Percentiles rank a stretch among this genome's conserved stretches.
Conservation (phyloP, 2,329 filamentous ascomycete genomes). For the Calonectria honghensis region DNA sequence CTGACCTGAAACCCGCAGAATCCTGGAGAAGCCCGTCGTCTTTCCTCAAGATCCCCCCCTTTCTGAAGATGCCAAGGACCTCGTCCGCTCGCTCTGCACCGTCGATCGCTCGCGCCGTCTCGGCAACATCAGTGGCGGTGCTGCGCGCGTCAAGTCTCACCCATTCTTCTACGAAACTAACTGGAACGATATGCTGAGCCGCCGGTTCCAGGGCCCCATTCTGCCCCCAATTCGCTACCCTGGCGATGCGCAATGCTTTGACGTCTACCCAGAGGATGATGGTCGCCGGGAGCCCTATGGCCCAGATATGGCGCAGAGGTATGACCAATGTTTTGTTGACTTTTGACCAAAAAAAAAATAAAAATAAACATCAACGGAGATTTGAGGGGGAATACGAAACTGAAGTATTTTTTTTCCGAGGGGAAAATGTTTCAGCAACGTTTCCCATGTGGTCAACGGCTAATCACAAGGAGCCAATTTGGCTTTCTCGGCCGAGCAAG, state of each 20-base stretch:
- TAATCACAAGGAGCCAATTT: neutral
- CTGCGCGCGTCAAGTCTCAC: conserved; percentile 82
- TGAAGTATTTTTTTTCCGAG: neutral
- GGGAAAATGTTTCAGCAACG: conserved; percentile 12
- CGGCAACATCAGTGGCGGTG: conserved; percentile 86
- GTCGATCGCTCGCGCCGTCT: conserved; percentile 86
- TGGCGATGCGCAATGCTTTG: conserved; percentile 87
- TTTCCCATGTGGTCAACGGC: conserved; percentile 10
- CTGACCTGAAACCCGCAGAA: conserved; percentile 67
- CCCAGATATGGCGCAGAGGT: conserved; percentile 79
- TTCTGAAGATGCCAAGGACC: conserved; percentile 81
- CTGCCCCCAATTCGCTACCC: conserved; percentile 83
- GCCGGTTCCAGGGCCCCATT: conserved; percentile 81
- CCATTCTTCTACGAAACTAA: conserved; percentile 84
- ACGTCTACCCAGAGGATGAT: conserved; percentile 87
- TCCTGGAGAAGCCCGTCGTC: conserved; percentile 84
- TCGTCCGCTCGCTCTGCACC: conserved; percentile 85
- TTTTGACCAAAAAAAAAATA: conserved; percentile 64
- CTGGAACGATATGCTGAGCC: conserved; percentile 83
- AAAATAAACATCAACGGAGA: conserved; percentile 4
- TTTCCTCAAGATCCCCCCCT: conserved; percentile 82
- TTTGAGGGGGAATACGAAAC: neutral
- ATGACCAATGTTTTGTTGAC: conserved; percentile 82
- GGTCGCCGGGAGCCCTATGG: conserved; percentile 80
- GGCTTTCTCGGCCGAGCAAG: neutral